phyloP scores from a whole-genome alignment of 1,139 yeast species.

The Zygosaccharomyces pseudobailii region DNA sequence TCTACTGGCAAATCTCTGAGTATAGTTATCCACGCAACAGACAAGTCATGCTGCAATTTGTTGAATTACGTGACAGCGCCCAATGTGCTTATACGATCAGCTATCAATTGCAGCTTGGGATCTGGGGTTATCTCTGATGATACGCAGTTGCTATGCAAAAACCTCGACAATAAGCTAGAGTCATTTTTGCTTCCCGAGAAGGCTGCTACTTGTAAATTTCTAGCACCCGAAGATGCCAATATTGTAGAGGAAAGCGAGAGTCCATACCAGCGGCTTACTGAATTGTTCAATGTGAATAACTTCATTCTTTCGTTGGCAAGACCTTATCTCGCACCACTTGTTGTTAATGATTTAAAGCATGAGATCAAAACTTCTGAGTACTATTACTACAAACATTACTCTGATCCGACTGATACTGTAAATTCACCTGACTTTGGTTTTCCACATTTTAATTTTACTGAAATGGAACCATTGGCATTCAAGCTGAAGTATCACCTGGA shows the following conservation, averaged over 20 bases:
- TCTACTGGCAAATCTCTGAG: slow-evolving; percentile 80
- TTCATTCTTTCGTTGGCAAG: slow-evolving; percentile 86
- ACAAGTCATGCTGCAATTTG: slow-evolving; percentile 61
- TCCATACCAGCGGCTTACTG: slow-evolving; percentile 85
- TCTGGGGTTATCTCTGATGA: slow-evolving; percentile 59
- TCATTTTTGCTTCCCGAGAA: slow-evolving; percentile 32
- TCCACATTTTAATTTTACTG: slow-evolving; percentile 32
- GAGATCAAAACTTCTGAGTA: slow-evolving; percentile 37
- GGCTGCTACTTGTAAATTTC: slow-evolving; percentile 29
- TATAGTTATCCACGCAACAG: slow-evolving; percentile 85
- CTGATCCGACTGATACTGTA: slow-evolving; percentile 24
- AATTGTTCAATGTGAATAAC: slow-evolving; percentile 88
- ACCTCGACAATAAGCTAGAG: slow-evolving; percentile 54
- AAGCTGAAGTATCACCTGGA: slow-evolving; percentile 40
- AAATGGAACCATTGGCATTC: slow-evolving; percentile 44
- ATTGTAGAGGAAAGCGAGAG: slow-evolving; percentile 43
- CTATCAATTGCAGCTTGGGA: slow-evolving; percentile 53
- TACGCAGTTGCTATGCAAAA: slow-evolving; percentile 65
- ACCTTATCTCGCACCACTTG: slow-evolving; percentile 86
- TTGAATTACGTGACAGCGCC: slow-evolving; percentile 92
- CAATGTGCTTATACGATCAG: slow-evolving; percentile 87
- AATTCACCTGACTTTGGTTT: slow-evolving; percentile 24
- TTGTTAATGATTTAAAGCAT: slow-evolving; percentile 78
- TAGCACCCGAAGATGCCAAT: slow-evolving; percentile 44
- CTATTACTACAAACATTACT: slow-evolving; percentile 35